These are phyloP conservation scores for Lyophyllum decastes DNA, from an alignment of 768 basidiomycete genomes.

Conservation along the genomic window DNA sequence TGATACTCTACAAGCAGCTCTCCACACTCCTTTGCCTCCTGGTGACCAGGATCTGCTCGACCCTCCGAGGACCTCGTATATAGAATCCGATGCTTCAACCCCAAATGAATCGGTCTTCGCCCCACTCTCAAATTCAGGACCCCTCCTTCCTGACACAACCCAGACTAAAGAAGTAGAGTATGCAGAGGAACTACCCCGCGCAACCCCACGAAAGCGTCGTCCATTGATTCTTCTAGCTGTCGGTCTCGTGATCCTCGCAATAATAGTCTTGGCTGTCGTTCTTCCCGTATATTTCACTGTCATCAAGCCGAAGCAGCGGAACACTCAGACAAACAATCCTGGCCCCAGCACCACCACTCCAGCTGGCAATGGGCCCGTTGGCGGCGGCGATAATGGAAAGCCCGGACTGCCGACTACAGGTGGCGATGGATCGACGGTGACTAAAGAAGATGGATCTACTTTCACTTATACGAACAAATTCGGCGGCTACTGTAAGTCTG, in stretches of 20 bases:
- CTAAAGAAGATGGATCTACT: conserved; percentile 63
- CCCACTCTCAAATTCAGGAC: conserved; percentile 13
- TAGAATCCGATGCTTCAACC: conserved; percentile 9
- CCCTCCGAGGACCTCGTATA: conserved; percentile 13
- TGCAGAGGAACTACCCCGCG: conserved; percentile 2
- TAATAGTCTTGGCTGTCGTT: conserved; percentile 47
- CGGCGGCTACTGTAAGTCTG: conserved; percentile 68
- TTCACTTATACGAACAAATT: conserved; percentile 80
- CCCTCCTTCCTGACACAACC: conserved; percentile 12
- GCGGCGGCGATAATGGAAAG: conserved; percentile 13
- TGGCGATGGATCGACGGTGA: conserved; percentile 68
- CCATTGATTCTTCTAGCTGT: conserved; percentile 25
- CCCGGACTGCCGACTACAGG: conserved; percentile 44
- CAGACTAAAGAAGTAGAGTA: conserved; percentile 10
- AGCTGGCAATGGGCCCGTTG: neutral
- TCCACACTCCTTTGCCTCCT: conserved; percentile 14
- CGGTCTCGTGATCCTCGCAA: conserved; percentile 36
- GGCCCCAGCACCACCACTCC: conserved; percentile 8
- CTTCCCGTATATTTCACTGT: conserved; percentile 61
- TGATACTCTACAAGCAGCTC: conserved; percentile 9
- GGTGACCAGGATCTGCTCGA: conserved; percentile 10
- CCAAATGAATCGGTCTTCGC: conserved; percentile 15
- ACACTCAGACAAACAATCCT: conserved; percentile 8
- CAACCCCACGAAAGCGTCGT: conserved; percentile 16
- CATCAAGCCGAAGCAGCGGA: conserved; percentile 40